Evolutionary conservation across 202 grass and related monocot genomes (phyloP).

Genomic region (Carex sylvatica): DNA sequence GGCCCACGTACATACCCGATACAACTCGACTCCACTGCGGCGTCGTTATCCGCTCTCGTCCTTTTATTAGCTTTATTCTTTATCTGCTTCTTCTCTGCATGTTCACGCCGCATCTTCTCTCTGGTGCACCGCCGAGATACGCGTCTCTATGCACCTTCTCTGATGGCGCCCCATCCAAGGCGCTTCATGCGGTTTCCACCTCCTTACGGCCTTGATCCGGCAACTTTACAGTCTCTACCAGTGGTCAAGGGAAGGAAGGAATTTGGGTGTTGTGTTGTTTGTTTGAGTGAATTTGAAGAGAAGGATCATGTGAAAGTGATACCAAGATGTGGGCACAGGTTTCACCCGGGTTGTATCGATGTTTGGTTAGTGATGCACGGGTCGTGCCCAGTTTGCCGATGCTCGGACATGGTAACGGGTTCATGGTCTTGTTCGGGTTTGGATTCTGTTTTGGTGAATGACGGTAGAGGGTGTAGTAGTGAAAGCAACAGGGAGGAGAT

Average conservation of each 20-base stretch:
- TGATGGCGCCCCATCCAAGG: background rate
- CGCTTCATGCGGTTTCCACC: background rate
- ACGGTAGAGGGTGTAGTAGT: background rate
- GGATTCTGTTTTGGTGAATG: background rate
- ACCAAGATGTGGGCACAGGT: constrained; percentile 32
- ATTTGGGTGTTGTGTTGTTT: constrained; percentile 28
- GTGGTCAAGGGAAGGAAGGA: constrained; percentile 22
- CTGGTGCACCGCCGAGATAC: background rate
- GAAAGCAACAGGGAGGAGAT: background rate
- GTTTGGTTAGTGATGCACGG: constrained; percentile 25
- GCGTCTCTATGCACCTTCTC: background rate
- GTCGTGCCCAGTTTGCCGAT: constrained; percentile 37
- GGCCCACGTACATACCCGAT: background rate
- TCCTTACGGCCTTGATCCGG: constrained; percentile 20
- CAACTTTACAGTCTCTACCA: constrained; percentile 24
- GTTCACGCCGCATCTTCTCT: constrained; percentile 3
- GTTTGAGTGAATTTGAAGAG: constrained; percentile 36
- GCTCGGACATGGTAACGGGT: constrained; percentile 11
- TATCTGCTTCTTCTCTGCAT: constrained; percentile 11
- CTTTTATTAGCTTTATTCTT: constrained; percentile 27
- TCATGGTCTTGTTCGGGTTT: background rate
- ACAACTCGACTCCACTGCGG: constrained; percentile 5
- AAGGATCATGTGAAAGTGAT: constrained; percentile 37
- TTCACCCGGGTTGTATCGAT: constrained; percentile 38
- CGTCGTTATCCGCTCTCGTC: constrained; percentile 14